Base-by-base conservation (phyloP, 106 monocot genomes). In the Dioscorea dumetorum region DNA sequence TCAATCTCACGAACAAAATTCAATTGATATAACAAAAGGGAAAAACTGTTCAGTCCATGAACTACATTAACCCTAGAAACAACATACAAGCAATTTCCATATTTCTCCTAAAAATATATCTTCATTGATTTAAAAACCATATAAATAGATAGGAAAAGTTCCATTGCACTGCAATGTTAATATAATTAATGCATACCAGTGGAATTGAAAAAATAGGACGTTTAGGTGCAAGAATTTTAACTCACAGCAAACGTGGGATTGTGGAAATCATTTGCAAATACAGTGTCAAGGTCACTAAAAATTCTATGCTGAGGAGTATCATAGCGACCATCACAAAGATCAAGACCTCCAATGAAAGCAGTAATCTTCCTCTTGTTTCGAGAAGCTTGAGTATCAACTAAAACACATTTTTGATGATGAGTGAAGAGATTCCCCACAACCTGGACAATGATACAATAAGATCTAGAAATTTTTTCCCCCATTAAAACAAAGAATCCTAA, bases 301-400 rank as follows among this genome's bases (percentile, higher is more conserved):
- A 89, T 71, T 58, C 89, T 82, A 75, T 89, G 89, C 49, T 82
- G 57, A 20, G 89, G 89, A 62, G 89, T 89, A 77, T 89, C 89
- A 77, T 89, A 89, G 24, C 89, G 89, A 22, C 89, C 89, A 66
- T 89, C 85, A 82, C 89, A 89, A 70, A 89, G 81, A 74, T 89
- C 89, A 66, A 89, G 77, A 16, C 89, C 89, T 4, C 89, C 89
- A 15, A 89, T 68, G 59, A 89, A 89, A 63, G 89, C 85, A 49
- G 89, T 89, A 22, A 89, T 85, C 75, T 82, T 89, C 64, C 89
- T 58, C 28, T 89, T 75, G 71, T 85, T 89, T 72, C 80, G 66
- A 71, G 41, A 64, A 69, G 85, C 82, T 53, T 85, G 89, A 60
- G 85, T 74, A 53, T 89, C 89, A 51, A 89, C 85, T 41, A 88